These are phyloP conservation scores for Nemania serpens DNA, from an alignment of 2,329 filamentous ascomycete species.

Conservation along the genomic window DNA sequence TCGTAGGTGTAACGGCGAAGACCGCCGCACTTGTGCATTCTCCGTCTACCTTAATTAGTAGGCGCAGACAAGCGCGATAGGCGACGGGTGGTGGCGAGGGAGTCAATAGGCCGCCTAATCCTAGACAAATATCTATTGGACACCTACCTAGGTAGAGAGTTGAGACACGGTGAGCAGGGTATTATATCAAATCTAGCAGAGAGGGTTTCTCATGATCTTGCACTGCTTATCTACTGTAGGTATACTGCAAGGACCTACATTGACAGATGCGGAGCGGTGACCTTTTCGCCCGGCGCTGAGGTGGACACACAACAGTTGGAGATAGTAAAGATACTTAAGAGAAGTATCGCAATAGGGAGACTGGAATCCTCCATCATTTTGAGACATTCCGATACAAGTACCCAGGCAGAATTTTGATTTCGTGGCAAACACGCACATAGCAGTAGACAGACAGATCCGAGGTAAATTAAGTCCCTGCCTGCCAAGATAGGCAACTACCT, in stretches of 20 bases:
- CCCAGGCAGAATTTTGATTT: not conserved
- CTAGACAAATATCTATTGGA: too few relatives aligned
- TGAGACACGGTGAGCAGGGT: not conserved
- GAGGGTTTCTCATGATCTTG: not conserved
- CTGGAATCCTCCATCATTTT: not conserved
- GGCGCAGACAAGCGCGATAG: slow-evolving; percentile 24
- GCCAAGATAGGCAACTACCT: not conserved
- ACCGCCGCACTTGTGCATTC: not conserved
- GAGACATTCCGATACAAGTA: not conserved
- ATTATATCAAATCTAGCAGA: not conserved
- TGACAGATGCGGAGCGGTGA: too few relatives aligned
- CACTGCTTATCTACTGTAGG: too few relatives aligned
- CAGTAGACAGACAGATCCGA: not conserved
- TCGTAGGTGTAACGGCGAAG: not conserved
- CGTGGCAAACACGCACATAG: not conserved
- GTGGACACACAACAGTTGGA: too few relatives aligned
- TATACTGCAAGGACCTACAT: too few relatives aligned
- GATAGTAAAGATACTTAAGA: too few relatives aligned
- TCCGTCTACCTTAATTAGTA: too few relatives aligned
- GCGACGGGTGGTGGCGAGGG: slow-evolving; percentile 17
- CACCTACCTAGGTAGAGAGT: too few relatives aligned
- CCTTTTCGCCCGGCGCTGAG: too few relatives aligned
- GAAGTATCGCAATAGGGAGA: too few relatives aligned
- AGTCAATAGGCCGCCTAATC: too few relatives aligned
- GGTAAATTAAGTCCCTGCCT: not conserved